Conservation (phyloP, 345 rosid genomes). For the Euphorbia lathyris region DNA sequence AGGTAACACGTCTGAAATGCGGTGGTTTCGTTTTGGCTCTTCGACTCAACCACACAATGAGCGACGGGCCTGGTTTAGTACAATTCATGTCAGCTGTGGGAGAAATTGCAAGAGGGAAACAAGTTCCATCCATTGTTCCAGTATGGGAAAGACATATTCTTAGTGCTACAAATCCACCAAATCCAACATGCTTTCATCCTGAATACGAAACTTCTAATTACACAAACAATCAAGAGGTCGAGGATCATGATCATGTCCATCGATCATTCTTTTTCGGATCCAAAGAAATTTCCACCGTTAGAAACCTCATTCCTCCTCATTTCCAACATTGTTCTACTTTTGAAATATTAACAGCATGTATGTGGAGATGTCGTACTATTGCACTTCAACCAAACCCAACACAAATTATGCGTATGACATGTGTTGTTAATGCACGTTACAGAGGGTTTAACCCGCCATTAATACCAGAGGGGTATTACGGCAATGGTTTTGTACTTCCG, state of each 20-base stretch:
- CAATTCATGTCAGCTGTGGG: slow-evolving; percentile 10
- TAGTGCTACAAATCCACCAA: slow-evolving; percentile 2
- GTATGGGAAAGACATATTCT: slow-evolving; percentile 17
- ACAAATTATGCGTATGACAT: slow-evolving; percentile 6
- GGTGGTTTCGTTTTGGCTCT: slow-evolving; percentile 12
- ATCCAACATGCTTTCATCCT: neutral
- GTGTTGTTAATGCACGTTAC: neutral
- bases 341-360: slow-evolving; percentile 18
- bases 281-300: neutral
- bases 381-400: slow-evolving; percentile 11
- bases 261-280: slow-evolving; percentile 12
- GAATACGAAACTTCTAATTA: neutral
- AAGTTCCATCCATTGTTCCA: slow-evolving; percentile 3
- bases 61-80: slow-evolving; percentile 7
- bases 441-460: neutral
- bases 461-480: slow-evolving; percentile 30
- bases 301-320: neutral
- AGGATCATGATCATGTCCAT: neutral
- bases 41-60: slow-evolving; percentile 11
- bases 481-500: slow-evolving; percentile 31
- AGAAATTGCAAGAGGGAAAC: slow-evolving; percentile 9
- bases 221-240: neutral
- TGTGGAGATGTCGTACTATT: slow-evolving; percentile 26
- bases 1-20: slow-evolving; percentile 16
- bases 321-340: slow-evolving; percentile 6